Base-by-base conservation (phyloP, 495 filamentous ascomycete genomes). In the Corynascus novoguineensis region DNA sequence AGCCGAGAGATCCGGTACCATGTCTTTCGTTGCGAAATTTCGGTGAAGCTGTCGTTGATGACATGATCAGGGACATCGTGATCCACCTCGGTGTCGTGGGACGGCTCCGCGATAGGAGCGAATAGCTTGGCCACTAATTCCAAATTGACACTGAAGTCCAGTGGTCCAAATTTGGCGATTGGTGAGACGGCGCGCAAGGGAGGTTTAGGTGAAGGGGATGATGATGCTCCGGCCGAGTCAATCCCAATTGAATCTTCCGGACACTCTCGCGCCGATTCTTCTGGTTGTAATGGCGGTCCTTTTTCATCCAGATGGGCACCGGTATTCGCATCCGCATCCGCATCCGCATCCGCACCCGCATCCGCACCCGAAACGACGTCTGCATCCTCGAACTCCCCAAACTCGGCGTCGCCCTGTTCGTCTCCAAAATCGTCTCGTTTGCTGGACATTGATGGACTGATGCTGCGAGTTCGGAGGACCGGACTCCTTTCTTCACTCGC, bases 1-100 rank as follows among this genome's bases (percentile, higher is more conserved):
- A 72, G 73, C 9, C 81, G 73, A 15, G 82, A 83, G 6, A 85
- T 65, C 24, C 82, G 79, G 58, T 86, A 86, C 83, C 83, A 86
- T 5, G 73, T 75, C 62, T 81, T 85, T 41, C 83, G 79, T 55
- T 82, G 72, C n/a, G 77, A 76, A 1, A 75, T 75, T 15, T 76
- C 67, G 15, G 68, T 67, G 50, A 82, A 80, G 37, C 68, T 78
- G 63, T 83, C 73, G 46, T 61, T 59, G 37, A 77, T 71, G 62
- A 78, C 54, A 49, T 63, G 62, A 7, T 75, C 73, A 1, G 71
- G 50, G 0, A 75, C 17, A 7, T 71, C 66, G 6, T 48, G 34
- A 21, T 47, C 38, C 9, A 50, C 52, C 7, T 27, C 27, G 31
- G 40, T 10, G 31, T 57, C 12, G 12, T 11, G 17, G 10, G 34